Evolutionary conservation across 1,284 basidiomycete species (phyloP).

Genomic region (Fomes fomentarius): DNA sequence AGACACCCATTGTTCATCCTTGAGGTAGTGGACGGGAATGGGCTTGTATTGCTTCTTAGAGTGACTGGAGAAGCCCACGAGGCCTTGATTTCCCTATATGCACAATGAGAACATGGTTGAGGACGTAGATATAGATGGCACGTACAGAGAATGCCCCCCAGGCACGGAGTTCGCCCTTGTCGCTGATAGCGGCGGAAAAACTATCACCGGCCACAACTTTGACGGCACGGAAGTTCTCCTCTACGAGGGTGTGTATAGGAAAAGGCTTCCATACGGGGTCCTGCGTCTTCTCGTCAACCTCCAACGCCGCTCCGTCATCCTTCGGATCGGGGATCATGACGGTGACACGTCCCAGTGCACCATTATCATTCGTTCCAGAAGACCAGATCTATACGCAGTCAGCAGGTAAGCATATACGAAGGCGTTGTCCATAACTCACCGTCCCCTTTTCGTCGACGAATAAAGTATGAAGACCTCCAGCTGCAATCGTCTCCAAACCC

Average conservation of each 20-base stretch:
- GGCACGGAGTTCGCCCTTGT: conserved; percentile 78
- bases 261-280: conserved; percentile 77
- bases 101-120: conserved; percentile 9
- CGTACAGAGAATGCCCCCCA: conserved; percentile 94
- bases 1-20: conserved; percentile 76
- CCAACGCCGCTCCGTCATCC: conserved; percentile 59
- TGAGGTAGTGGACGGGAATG: conserved; percentile 69
- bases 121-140: conserved; percentile 11
- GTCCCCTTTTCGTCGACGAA: conserved; percentile 85
- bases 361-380: conserved; percentile 93
- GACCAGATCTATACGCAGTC: conserved; percentile 67
- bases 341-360: conserved; percentile 86
- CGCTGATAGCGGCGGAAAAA: conserved; percentile 80
- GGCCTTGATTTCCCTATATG: conserved; percentile 73
- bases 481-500: conserved; percentile 77
- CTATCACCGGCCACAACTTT: conserved; percentile 85
- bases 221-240: conserved; percentile 83
- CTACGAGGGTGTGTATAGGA: conserved; percentile 70
- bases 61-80: conserved; percentile 82
- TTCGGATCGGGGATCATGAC: conserved; percentile 70
- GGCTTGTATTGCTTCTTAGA: conserved; percentile 70
- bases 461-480: conserved; percentile 86
- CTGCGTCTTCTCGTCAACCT: conserved; percentile 80
- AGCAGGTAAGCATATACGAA: background rate
- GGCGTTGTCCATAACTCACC: conserved; percentile 49